Evolutionary conservation across 169 alveolate genomes (phyloP), one percentile per base, ranked within the genome.

Genomic region (Babesia ovata): DNA sequence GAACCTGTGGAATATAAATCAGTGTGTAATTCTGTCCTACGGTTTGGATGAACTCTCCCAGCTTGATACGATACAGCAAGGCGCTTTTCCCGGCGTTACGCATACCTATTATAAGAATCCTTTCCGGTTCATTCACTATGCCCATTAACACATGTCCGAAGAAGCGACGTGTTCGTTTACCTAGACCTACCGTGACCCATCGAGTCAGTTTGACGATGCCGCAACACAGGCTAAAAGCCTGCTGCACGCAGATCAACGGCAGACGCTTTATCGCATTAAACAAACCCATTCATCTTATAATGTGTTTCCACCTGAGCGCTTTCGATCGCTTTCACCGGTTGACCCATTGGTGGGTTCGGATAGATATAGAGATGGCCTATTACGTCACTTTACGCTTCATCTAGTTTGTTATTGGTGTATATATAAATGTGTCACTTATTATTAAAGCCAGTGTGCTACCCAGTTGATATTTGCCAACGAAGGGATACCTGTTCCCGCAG

Each of bases 41-140:
- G 56, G 86, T 83, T 14, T 72, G 53, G 28, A 83, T 75, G 49
- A 74, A 83, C 45, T 75, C 86, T 19, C 75, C 72, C 26, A 83
- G 76, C 53, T 83, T 83, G 57, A 83, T 83, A 46, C 86, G 73
- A 63, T 83, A 83, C 50, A 83, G 76, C 48, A 83, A 28, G 19
- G 86, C 49, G 69, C 83, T 74, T 59, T 83, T 83, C 4, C 90
- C 90, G 36, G 86, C 44, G 33, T 75, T 83, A 10, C 73, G 48
- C 44, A 71, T 19, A 3, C 90, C 90, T 17, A 83, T 29, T 8
- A 83, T 67, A 24, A 83, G 72, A 8, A 83, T 60, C 28, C 57
- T n/a, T 36, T 71, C 79, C 19, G 50, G 26, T 8, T 67, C 76
- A n/a, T 22, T 12, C 9, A 39, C 54, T 14, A 67, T 48, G 22